phyloP scores from a whole-genome alignment of 2,329 filamentous ascomycete genomes.

The Didymella keratinophila region DNA sequence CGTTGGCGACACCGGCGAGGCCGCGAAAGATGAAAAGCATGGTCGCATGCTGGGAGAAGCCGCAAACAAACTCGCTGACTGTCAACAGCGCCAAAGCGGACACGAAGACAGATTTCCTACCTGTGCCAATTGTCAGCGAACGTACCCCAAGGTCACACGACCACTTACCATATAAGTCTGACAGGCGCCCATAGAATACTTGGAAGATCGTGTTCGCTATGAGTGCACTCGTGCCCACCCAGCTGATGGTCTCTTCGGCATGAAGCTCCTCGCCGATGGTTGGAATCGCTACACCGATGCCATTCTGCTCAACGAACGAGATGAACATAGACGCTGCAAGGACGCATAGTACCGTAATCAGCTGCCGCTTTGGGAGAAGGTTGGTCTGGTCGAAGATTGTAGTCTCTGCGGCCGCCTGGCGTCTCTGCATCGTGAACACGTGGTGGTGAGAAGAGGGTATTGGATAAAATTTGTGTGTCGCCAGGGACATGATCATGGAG shows the following conservation, averaged over 20 bases:
- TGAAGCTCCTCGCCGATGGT: background rate
- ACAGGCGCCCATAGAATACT: background rate
- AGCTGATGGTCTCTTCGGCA: background rate
- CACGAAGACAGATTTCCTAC: background rate
- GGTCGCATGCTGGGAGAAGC: background rate
- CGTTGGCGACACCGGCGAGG: background rate
- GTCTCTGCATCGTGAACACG: background rate
- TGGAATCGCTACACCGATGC: background rate
- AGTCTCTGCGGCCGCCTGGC: background rate
- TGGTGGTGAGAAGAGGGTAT: background rate
- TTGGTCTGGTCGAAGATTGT: background rate
- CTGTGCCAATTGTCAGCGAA: background rate
- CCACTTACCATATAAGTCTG: background rate
- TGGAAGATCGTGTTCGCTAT: background rate
- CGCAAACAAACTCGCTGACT: background rate
- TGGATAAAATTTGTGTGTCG: background rate
- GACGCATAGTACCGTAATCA: background rate
- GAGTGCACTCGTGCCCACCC: background rate
- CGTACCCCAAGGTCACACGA: background rate
- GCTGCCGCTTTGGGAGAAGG: background rate
- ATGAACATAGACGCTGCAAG: background rate
- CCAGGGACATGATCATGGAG: background rate
- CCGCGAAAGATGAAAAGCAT: background rate
- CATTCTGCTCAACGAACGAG: background rate
- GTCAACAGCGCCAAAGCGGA: background rate